Percentiles rank a stretch among this genome's conserved stretches.
Conservation (phyloP, 345 rosid species). For the Cardamine occulta region DNA sequence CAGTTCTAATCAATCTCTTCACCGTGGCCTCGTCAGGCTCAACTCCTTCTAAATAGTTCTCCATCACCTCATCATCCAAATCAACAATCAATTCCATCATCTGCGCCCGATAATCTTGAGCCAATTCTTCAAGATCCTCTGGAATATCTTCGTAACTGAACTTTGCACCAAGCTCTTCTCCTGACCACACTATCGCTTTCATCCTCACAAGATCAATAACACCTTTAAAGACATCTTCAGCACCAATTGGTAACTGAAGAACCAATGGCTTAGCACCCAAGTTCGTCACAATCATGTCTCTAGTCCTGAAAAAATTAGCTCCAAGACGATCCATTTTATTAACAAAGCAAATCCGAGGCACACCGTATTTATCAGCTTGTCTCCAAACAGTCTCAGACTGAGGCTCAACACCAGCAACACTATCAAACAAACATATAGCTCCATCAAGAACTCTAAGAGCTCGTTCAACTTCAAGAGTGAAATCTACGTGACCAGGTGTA, state of each 20-base stretch:
- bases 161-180: conserved; percentile 97
- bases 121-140: conserved; percentile 73
- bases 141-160: conserved; percentile 79
- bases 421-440: conserved; percentile 94
- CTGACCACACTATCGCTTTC: conserved; percentile 92
- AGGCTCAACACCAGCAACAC: conserved; percentile 99
- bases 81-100: conserved; percentile 78
- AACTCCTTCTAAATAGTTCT: conserved; percentile 85
- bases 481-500: conserved; percentile 96
- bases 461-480: conserved; percentile 96
- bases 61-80: conserved; percentile 91
- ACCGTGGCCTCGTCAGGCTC: conserved; percentile 87
- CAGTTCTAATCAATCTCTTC: conserved; percentile 78
- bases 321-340: conserved; percentile 98
- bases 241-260: conserved; percentile 84
- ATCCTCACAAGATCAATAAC: conserved; percentile 84
- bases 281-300: conserved; percentile 93
- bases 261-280: conserved; percentile 96
- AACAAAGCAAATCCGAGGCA: conserved; percentile 94
- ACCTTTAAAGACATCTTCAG: conserved; percentile 81
- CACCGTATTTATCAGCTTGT: conserved; percentile 98
- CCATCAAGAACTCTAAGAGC: conserved; percentile 96
- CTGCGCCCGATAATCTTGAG: conserved; percentile 70
- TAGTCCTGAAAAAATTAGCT: conserved; percentile 89
- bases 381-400: conserved; percentile 99